phyloP scores from a whole-genome alignment of 129 eudicot genomes.

The Artemisia annua region DNA sequence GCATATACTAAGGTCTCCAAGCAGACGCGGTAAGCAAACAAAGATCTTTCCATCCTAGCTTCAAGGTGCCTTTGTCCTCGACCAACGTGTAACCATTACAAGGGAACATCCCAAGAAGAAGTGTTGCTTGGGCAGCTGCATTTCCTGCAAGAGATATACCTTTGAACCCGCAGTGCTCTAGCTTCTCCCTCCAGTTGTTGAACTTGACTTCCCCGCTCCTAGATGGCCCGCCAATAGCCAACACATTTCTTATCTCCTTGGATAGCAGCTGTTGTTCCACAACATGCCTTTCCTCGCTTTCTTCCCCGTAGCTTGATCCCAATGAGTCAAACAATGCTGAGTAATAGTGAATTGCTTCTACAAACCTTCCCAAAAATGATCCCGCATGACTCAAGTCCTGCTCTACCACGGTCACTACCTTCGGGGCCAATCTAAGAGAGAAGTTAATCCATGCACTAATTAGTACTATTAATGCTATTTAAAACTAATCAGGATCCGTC shows the following conservation, averaged over 20 bases:
- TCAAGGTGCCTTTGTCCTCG: conserved; percentile 89
- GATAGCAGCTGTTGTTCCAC: conserved; percentile 93
- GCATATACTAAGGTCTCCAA: conserved; percentile 65
- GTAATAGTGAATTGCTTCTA: conserved; percentile 98
- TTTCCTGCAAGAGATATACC: conserved; percentile 94
- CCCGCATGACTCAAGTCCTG: conserved; percentile 96
- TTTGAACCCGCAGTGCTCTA: conserved; percentile 77
- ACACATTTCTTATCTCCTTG: conserved; percentile 74
- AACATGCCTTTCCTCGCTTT: conserved; percentile 91
- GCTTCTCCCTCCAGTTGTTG: conserved; percentile 91
- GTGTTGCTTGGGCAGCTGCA: conserved; percentile 96
- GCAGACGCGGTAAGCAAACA: conserved; percentile 99
- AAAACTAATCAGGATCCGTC: not conserved
- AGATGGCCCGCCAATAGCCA: conserved; percentile 83
- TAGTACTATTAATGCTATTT: not conserved
- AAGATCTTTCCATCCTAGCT: conserved; percentile 98
- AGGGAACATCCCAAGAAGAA: conserved; percentile 95
- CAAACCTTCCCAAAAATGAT: conserved; percentile 87
- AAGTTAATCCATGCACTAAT: not conserved
- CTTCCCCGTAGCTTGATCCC: conserved; percentile 97
- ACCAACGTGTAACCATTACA: conserved; percentile 91
- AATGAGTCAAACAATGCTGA: conserved; percentile 94
- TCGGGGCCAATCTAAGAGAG: conserved; percentile 75
- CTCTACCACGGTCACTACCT: conserved; percentile 97
- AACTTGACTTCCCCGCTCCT: conserved; percentile 75